These are phyloP conservation scores for Herpetospermum pedunculosum DNA, from an alignment of 306 rosid genomes.

Conservation along the genomic window DNA sequence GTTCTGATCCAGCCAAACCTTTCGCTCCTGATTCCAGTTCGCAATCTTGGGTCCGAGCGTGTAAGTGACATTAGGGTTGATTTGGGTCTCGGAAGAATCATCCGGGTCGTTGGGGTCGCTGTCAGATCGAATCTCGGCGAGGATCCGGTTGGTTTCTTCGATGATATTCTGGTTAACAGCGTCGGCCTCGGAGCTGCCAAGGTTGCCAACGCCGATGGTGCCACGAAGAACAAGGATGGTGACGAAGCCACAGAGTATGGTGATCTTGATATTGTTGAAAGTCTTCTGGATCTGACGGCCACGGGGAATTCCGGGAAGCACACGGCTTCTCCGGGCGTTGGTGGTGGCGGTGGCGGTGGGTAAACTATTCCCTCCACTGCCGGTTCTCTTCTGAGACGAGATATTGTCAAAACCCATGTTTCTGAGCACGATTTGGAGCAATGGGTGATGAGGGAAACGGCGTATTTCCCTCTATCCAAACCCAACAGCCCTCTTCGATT, in stretches of 20 bases:
- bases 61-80: slow-evolving; percentile 52
- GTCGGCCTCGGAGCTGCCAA: slow-evolving; percentile 55
- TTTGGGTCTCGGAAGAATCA: slow-evolving; percentile 25
- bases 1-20: slow-evolving; percentile 48
- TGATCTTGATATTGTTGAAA: slow-evolving; percentile 83
- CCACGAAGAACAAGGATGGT: slow-evolving; percentile 97
- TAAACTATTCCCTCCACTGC: slow-evolving; percentile 15
- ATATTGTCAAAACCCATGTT: slow-evolving; percentile 47
- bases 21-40: slow-evolving; percentile 57
- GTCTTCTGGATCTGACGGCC: slow-evolving; percentile 88
- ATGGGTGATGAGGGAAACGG: not conserved
- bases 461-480: not conserved
- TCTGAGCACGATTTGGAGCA: not conserved
- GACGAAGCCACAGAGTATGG: slow-evolving; percentile 86
- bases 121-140: slow-evolving; percentile 95
- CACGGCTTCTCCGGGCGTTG: slow-evolving; percentile 13
- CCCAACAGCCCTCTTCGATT: not conserved
- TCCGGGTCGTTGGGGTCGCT: slow-evolving; percentile 59
- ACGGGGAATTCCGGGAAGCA: slow-evolving; percentile 35
- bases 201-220: slow-evolving; percentile 74
- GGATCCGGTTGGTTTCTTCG: slow-evolving; percentile 81
- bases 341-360: slow-evolving; percentile 25
- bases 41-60: slow-evolving; percentile 71
- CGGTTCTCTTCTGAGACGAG: slow-evolving; percentile 39
- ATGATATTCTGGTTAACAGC: slow-evolving; percentile 50